phyloP scores from a whole-genome alignment of 2,329 filamentous ascomycete species.

The Colletotrichum melonis region DNA sequence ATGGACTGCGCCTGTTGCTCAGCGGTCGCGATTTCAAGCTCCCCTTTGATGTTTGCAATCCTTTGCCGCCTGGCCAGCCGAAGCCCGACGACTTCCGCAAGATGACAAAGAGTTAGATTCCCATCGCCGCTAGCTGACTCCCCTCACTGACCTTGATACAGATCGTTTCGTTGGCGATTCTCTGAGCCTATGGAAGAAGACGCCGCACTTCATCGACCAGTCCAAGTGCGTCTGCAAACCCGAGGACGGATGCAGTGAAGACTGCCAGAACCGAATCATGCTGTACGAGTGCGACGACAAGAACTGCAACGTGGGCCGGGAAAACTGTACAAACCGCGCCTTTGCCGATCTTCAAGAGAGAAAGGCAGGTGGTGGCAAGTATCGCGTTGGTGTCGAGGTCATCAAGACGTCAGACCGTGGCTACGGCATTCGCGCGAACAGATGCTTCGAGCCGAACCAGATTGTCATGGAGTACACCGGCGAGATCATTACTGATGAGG shows the following conservation, averaged over 20 bases:
- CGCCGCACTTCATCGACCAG: constrained; percentile 77
- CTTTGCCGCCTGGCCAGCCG: constrained; percentile 84
- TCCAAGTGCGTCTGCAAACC: constrained; percentile 82
- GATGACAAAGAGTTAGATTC: constrained; percentile 83
- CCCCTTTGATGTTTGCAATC: constrained; percentile 90
- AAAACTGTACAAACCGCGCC: constrained; percentile 84
- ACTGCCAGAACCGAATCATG: constrained; percentile 96
- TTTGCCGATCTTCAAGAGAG: constrained; percentile 85
- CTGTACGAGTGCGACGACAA: constrained; percentile 93
- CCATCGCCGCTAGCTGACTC: not conserved
- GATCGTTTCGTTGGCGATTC: constrained; percentile 93
- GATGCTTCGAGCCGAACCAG: constrained; percentile 87
- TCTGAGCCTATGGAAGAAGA: constrained; percentile 82
- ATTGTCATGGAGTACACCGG: constrained; percentile 99
- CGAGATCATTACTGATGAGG: constrained; percentile 94
- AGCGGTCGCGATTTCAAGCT: constrained; percentile 85
- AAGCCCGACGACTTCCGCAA: constrained; percentile 95
- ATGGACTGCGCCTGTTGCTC: constrained; percentile 77
- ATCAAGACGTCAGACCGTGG: constrained; percentile 90
- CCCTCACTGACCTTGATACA: constrained; percentile 5
- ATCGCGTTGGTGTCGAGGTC: constrained; percentile 93
- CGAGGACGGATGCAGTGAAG: constrained; percentile 85
- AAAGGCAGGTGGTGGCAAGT: constrained; percentile 83
- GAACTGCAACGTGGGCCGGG: constrained; percentile 85
- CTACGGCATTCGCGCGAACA: constrained; percentile 90